phyloP scores from a whole-genome alignment of 1,284 basidiomycete genomes.

The Termitomyces sp. region DNA sequence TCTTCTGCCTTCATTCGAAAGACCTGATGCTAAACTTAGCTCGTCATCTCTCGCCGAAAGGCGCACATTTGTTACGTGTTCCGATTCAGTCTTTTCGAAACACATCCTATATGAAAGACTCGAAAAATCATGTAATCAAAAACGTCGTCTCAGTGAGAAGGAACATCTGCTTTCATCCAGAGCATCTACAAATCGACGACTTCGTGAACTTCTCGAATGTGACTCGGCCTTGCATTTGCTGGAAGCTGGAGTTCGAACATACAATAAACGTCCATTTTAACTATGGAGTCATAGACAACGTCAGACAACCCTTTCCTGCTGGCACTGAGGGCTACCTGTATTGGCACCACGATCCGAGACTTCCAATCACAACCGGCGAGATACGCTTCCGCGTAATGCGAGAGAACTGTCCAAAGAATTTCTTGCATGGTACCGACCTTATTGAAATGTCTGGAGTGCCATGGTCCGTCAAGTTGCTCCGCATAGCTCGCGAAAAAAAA shows the following conservation, averaged over 20 bases:
- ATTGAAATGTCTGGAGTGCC: neutral
- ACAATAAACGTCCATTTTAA: neutral
- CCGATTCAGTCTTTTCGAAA: neutral
- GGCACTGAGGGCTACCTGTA: neutral
- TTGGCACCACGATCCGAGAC: slow-evolving; percentile 1
- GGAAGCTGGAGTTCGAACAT: neutral
- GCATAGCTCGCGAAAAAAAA: neutral
- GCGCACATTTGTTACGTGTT: neutral
- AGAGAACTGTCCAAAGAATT: neutral
- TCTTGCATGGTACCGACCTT: neutral
- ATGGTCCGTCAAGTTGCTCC: neutral
- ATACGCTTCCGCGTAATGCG: neutral
- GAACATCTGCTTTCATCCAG: neutral
- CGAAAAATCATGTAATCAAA: neutral
- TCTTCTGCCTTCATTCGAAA: too few species aligned
- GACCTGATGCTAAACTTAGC: neutral
- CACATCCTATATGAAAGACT: too few species aligned
- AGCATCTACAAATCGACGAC: neutral
- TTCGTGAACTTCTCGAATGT: neutral
- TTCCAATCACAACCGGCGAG: neutral
- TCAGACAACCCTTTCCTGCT: neutral
- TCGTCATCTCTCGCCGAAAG: neutral
- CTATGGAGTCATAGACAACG: neutral
- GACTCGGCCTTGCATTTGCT: neutral
- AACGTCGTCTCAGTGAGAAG: neutral